Conservation (phyloP, 495 filamentous ascomycete species). For the Jackrogersella minutella region DNA sequence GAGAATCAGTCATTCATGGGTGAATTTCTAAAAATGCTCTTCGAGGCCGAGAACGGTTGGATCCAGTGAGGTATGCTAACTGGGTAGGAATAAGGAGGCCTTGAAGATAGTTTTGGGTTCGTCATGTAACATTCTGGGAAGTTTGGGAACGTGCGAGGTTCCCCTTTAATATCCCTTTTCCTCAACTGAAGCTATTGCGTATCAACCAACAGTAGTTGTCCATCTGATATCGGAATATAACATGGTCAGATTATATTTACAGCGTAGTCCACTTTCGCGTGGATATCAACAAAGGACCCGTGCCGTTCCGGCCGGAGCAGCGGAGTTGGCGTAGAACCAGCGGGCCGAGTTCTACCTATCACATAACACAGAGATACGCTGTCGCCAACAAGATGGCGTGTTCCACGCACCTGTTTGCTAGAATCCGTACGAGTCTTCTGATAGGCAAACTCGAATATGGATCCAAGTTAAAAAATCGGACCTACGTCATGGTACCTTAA, state of each 20-base stretch:
- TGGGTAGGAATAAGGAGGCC: background rate
- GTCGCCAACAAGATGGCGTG: slow-evolving; percentile 11
- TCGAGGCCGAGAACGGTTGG: background rate
- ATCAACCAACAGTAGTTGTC: background rate
- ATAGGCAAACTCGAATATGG: slow-evolving; percentile 2
- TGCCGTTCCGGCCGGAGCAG: background rate
- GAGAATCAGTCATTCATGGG: too few species aligned
- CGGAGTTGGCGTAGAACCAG: slow-evolving; percentile 8
- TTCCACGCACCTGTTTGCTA: slow-evolving; percentile 25
- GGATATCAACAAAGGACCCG: background rate
- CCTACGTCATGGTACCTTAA: slow-evolving; percentile 19
- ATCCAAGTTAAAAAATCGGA: slow-evolving; percentile 4
- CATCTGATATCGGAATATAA: too few species aligned
- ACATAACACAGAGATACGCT: slow-evolving; percentile 26
- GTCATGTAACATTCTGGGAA: slow-evolving; percentile 9
- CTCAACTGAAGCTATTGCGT: too few species aligned
- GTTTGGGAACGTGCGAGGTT: background rate
- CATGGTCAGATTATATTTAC: background rate
- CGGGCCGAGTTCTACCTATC: slow-evolving; percentile 28
- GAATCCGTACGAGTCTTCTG: background rate
- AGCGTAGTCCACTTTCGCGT: background rate
- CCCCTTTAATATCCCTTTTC: slow-evolving; percentile 9
- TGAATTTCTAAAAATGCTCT: background rate
- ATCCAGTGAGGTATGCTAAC: background rate
- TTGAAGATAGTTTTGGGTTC: background rate